phyloP scores from a whole-genome alignment of 73 alveolate species.

The Paramecium sexaurelia region DNA sequence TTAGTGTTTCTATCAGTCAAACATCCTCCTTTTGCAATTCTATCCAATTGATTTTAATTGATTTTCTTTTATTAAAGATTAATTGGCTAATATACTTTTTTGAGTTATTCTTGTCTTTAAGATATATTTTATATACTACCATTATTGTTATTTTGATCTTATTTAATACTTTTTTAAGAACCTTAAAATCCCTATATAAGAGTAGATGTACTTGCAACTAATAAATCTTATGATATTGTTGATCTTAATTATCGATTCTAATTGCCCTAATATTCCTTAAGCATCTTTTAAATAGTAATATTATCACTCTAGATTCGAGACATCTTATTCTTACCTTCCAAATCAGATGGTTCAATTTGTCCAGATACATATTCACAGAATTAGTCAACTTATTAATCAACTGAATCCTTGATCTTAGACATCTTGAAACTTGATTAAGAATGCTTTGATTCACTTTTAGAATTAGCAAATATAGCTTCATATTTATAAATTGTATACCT shows the following conservation, averaged over 20 bases:
- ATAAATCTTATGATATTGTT: conserved; percentile 14
- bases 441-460: conserved; percentile 39
- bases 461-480: not conserved
- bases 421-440: conserved; percentile 10
- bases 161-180: not conserved
- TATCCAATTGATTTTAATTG: not conserved
- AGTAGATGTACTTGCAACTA: conserved; percentile 52
- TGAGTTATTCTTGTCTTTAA: not conserved
- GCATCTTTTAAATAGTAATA: conserved; percentile 16
- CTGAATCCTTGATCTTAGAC: not conserved
- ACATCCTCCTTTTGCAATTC: conserved; percentile 55
- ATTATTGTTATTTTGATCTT: conserved; percentile 30
- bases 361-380: not conserved
- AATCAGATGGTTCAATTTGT: not conserved
- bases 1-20: conserved; percentile 36
- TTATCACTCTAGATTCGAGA: conserved; percentile 18
- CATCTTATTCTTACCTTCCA: conserved; percentile 23
- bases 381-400: not conserved
- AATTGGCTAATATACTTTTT: not conserved
- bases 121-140: conserved; percentile 45
- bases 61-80: not conserved
- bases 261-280: conserved; percentile 4
- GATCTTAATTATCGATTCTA: not conserved
- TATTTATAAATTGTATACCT: not conserved
- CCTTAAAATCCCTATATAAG: conserved; percentile 53